phyloP scores from a whole-genome alignment of 1,139 yeast species.

The Suhomyces bokatorum region DNA sequence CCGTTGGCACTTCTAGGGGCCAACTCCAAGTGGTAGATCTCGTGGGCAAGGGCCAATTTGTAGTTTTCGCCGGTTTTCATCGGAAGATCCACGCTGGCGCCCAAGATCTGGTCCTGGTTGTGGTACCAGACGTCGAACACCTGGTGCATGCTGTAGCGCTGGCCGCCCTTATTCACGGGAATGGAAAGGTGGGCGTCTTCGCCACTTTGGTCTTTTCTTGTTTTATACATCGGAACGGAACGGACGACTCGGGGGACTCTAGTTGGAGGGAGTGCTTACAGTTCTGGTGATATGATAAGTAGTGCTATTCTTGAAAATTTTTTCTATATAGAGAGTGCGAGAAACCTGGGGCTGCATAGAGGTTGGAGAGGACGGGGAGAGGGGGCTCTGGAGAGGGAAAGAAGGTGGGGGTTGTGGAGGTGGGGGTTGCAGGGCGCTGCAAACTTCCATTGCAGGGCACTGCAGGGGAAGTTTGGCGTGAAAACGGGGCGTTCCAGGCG shows the following conservation, averaged over 20 bases:
- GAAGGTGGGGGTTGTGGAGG: not conserved
- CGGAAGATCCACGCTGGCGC: slow-evolving; percentile 25
- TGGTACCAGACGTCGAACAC: slow-evolving; percentile 55
- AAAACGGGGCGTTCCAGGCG: too few relatives aligned
- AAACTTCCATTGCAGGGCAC: too few relatives aligned
- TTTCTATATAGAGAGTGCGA: slow-evolving; percentile 3
- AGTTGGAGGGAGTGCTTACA: slow-evolving; percentile 1
- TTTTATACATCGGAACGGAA: slow-evolving; percentile 8
- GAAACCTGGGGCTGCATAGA: slow-evolving; percentile 1
- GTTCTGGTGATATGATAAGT: slow-evolving; percentile 2
- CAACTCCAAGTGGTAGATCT: slow-evolving; percentile 41
- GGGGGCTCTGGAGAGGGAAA: not conserved
- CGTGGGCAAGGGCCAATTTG: slow-evolving; percentile 32
- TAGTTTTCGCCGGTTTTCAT: slow-evolving; percentile 32
- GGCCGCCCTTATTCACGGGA: slow-evolving; percentile 40
- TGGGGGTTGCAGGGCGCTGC: too few relatives aligned
- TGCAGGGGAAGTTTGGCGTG: too few relatives aligned
- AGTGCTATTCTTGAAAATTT: slow-evolving; percentile 1
- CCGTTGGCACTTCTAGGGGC: slow-evolving; percentile 6
- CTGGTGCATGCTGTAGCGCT: slow-evolving; percentile 51
- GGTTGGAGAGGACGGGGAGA: not conserved
- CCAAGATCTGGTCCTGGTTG: slow-evolving; percentile 39
- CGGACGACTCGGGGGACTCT: not conserved
- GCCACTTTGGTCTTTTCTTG: slow-evolving; percentile 10
- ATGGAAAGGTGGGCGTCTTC: slow-evolving; percentile 21